These are phyloP conservation scores for Fraxinus floribunda DNA, from an alignment of 305 asterid species.

Conservation along the genomic window DNA sequence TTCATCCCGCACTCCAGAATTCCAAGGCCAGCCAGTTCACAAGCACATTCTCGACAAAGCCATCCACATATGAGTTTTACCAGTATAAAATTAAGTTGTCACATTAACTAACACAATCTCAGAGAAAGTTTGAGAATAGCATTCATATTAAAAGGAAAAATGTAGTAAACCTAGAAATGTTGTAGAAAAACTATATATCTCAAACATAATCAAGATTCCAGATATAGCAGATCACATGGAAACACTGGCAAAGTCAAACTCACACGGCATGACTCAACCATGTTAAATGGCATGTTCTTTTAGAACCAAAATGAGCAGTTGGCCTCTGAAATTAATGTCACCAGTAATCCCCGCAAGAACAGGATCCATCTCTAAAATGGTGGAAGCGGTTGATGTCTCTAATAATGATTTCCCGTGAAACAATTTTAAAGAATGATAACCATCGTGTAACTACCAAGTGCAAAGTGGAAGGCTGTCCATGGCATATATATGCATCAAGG, in stretches of 20 bases:
- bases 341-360: conserved; percentile 96
- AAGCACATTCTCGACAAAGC: too few relatives aligned
- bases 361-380: conserved; percentile 76
- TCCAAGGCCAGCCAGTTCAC: too few relatives aligned
- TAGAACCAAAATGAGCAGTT: not conserved
- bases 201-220: not conserved
- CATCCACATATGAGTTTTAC: too few relatives aligned
- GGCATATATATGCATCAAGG: conserved; percentile 96
- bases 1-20: too few relatives aligned
- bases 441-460: conserved; percentile 97
- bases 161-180: not conserved
- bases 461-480: conserved; percentile 92
- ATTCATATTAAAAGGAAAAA: not conserved
- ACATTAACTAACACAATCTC: not conserved
- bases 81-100: too few relatives aligned
- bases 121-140: not conserved
- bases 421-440: conserved; percentile 83
- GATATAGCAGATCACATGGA: not conserved
- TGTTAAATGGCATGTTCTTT: conserved; percentile 3
- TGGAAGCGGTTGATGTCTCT: conserved; percentile 84
- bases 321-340: conserved; percentile 33
- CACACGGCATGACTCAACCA: not conserved
- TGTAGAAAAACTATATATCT: not conserved
- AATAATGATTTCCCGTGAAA: conserved; percentile 64
- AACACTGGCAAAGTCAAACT: not conserved